Percentiles rank a stretch among this genome's conserved stretches.
Evolutionary conservation across 2,329 filamentous ascomycete genomes (phyloP).

Genomic region (Colletotrichum truncatum): DNA sequence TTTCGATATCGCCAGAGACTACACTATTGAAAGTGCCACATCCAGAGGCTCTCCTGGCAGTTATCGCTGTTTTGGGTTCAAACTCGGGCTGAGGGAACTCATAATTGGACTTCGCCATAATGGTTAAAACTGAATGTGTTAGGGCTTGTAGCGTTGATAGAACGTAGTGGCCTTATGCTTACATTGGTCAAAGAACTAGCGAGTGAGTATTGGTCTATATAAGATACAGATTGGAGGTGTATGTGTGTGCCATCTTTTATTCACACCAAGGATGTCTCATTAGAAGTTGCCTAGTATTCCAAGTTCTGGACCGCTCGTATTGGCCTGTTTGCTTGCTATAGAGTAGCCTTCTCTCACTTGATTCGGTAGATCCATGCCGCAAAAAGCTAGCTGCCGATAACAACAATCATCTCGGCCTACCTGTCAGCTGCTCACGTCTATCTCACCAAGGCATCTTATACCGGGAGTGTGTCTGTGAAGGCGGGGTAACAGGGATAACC

Average conservation of each 20-base stretch:
- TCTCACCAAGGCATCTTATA: background rate
- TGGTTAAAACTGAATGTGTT: background rate
- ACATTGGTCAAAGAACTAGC: background rate
- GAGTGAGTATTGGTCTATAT: too few relatives aligned
- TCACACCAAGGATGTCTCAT: too few relatives aligned
- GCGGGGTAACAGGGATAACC: background rate
- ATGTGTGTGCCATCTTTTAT: too few relatives aligned
- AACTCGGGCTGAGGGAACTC: background rate
- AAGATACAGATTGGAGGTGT: too few relatives aligned
- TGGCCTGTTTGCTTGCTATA: background rate
- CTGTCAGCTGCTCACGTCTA: background rate
- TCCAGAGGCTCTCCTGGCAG: background rate
- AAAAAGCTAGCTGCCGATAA: background rate
- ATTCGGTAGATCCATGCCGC: background rate
- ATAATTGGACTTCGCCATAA: background rate
- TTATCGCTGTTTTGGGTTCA: background rate
- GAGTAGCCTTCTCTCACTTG: background rate
- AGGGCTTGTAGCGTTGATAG: background rate
- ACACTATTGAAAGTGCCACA: background rate
- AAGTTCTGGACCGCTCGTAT: background rate
- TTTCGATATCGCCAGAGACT: slow-evolving; percentile 61
- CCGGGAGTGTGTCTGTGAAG: background rate
- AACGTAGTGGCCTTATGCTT: background rate
- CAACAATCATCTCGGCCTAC: background rate
- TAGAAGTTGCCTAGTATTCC: too few relatives aligned